Evolutionary conservation across 345 rosid genomes (phyloP), one percentile per base, ranked within the genome.

Genomic region (Excoecaria agallocha): DNA sequence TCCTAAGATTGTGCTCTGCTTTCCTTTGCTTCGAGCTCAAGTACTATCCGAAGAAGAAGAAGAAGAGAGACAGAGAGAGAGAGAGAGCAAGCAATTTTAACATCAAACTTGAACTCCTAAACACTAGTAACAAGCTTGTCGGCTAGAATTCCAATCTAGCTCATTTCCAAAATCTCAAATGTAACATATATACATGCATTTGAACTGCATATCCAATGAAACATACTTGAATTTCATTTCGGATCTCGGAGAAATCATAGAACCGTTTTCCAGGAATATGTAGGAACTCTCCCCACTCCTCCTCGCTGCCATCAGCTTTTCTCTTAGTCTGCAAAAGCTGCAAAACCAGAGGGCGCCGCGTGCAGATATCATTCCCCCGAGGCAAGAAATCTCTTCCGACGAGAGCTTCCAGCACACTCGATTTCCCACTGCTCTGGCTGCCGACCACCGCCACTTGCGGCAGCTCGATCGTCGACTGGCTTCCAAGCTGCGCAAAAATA

Each of bases 361-460:
- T 96, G 77, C 99, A 96, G 77, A 93, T 93, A 19, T 93, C 97
- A 43, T 79, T 82, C 2, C 98, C 97, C 0, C 99, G 96, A 3
- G 99, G 98, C 74, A 96, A 84, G 84, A 96, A 96, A 69, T 96
- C 98, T 8, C 99, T 89, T 51, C 99, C 99, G 38, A 96, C 99
- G 59, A 96, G 96, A 0, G 99, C 87, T 81, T 96, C 99, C 16
- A 96, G 90, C 25, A 96, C 99, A 86, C 98, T 93, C 19, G 98
- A 93, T 86, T 96, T 96, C 38, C 99, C 99, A 78, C 99, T 96
- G 81, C 98, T 93, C 83, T 96, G 99, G 79, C 97, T 93, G 0
- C 99, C 99, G 17, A 96, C 97, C 52, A 93, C 99, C 24, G 97
- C 97, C 66, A 96, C 99, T 81, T 96, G 99, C 78, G 99, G 99